Percentiles rank a stretch among this genome's conserved stretches.
phyloP scores from a whole-genome alignment of 306 rosid genomes.

The Sesbania bispinosa region DNA sequence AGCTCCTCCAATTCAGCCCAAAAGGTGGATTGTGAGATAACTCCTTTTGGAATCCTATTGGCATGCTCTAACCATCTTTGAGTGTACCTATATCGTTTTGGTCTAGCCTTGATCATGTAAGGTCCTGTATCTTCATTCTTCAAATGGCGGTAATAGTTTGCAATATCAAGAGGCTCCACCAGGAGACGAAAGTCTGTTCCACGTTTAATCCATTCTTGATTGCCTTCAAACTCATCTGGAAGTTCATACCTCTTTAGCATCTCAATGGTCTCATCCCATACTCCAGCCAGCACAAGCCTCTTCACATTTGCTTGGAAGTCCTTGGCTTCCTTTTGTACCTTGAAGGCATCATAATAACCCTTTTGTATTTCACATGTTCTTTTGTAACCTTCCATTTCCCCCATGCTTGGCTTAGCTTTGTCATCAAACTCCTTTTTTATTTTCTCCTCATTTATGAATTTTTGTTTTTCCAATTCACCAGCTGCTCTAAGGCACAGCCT shows the following conservation, averaged over 20 bases:
- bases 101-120: constrained; percentile 54
- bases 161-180: constrained; percentile 78
- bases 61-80: constrained; percentile 73
- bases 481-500: constrained; percentile 74
- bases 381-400: constrained; percentile 33
- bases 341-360: constrained; percentile 73
- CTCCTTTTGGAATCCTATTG: background rate
- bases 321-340: constrained; percentile 37
- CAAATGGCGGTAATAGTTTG: constrained; percentile 71
- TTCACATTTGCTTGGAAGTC: constrained; percentile 76
- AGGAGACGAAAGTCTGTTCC: constrained; percentile 59
- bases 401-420: constrained; percentile 1
- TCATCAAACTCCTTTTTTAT: constrained; percentile 17
- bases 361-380: constrained; percentile 20
- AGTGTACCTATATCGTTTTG: constrained; percentile 53
- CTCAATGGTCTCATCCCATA: constrained; percentile 72
- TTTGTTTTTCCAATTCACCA: constrained; percentile 46
- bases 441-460: constrained; percentile 28
- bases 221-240: constrained; percentile 76
- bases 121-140: constrained; percentile 61
- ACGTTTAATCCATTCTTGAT: constrained; percentile 28
- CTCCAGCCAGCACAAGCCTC: constrained; percentile 62
- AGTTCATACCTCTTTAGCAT: constrained; percentile 63
- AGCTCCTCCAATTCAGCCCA: constrained; percentile 87
- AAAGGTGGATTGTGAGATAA: constrained; percentile 49